These are phyloP conservation scores for Lactifluus pinguis DNA, from an alignment of 768 basidiomycete species.

Conservation along the genomic window DNA sequence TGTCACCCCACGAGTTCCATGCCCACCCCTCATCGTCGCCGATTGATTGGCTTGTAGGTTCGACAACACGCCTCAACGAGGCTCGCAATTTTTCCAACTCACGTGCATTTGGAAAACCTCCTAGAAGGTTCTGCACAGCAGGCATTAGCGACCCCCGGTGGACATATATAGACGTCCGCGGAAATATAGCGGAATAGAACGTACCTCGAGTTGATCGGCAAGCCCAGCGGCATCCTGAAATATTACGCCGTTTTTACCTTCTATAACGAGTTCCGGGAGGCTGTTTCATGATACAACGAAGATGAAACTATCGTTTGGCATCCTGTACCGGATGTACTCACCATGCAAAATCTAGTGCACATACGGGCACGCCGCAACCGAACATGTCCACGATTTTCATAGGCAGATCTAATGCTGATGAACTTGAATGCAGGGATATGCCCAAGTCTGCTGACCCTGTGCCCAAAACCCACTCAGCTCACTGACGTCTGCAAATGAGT, in stretches of 20 bases:
- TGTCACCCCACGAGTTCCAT: constrained; percentile 20
- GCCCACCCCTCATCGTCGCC: constrained; percentile 6
- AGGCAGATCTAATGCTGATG: constrained; percentile 84
- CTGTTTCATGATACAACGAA: constrained; percentile 31
- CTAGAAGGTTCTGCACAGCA: constrained; percentile 10
- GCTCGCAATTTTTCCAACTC: constrained; percentile 10
- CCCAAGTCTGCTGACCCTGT: constrained; percentile 87
- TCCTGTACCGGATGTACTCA: constrained; percentile 28
- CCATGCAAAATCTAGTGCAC: constrained; percentile 83
- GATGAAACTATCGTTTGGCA: not conserved
- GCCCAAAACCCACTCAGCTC: not conserved
- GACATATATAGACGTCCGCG: not conserved
- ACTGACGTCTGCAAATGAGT: not conserved
- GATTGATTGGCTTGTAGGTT: not conserved
- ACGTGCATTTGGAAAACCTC: constrained; percentile 9
- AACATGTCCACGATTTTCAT: constrained; percentile 99
- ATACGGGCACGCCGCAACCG: constrained; percentile 90
- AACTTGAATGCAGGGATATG: constrained; percentile 83
- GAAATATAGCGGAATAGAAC: constrained; percentile 19
- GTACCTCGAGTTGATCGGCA: constrained; percentile 61
- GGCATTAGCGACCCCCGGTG: not conserved
- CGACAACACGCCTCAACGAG: constrained; percentile 2
- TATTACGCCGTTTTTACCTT: constrained; percentile 74
- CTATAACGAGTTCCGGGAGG: constrained; percentile 77
- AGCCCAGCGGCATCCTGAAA: constrained; percentile 64